A percentile compares a stretch with the other conserved stretches of the same genome.
These are phyloP conservation scores for Verbascum thapsus DNA, from an alignment of 257 asterid species.

Conservation along the genomic window DNA sequence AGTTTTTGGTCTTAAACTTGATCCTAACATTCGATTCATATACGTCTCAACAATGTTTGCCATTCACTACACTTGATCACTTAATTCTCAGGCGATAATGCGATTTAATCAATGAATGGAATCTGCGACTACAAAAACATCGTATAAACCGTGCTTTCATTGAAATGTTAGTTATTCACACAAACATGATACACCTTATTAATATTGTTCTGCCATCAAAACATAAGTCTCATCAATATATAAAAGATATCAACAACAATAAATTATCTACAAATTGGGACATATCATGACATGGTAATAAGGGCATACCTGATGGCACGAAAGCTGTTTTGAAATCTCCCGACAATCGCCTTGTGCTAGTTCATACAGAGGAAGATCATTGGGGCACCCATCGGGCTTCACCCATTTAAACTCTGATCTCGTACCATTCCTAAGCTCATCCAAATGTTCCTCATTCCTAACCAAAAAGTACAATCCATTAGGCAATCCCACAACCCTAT, in stretches of 20 bases:
- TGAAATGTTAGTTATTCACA: not conserved
- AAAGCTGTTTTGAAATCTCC: constrained; percentile 71
- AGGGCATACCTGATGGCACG: constrained; percentile 76
- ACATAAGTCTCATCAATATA: not conserved
- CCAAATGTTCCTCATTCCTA: constrained; percentile 71
- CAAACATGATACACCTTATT: not conserved
- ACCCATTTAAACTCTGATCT: constrained; percentile 76
- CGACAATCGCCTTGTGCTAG: constrained; percentile 57
- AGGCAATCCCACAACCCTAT: constrained; percentile 76
- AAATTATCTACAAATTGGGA: not conserved
- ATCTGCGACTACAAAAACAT: not conserved
- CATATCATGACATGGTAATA: constrained; percentile 20
- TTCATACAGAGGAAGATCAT: constrained; percentile 78
- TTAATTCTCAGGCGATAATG: not conserved
- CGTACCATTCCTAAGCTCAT: constrained; percentile 57
- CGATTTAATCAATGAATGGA: too few relatives aligned
- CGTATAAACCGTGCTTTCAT: constrained; percentile 1
- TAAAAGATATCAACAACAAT: not conserved
- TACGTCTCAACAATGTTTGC: not conserved
- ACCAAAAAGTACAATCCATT: constrained; percentile 80
- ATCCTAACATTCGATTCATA: not conserved
- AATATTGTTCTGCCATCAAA: constrained; percentile 1
- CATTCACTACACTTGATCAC: not conserved
- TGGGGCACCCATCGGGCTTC: constrained; percentile 85
- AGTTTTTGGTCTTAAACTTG: too few relatives aligned